Base-by-base conservation (phyloP, 257 asterid genomes). In the Solanum tacnaense region DNA sequence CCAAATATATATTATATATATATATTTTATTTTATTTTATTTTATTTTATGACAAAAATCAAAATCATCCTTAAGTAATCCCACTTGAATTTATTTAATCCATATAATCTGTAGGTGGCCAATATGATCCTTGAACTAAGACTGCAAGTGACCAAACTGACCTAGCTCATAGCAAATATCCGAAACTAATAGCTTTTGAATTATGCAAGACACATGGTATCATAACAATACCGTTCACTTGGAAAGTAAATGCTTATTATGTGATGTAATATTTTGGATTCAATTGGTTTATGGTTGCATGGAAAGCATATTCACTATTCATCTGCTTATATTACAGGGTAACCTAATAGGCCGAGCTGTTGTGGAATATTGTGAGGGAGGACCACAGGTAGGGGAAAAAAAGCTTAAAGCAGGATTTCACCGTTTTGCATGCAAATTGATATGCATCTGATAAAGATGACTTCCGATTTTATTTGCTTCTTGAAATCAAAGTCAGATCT, bases 321-420 rank as follows among this genome's bases (percentile, higher is more conserved):
- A 83, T 83, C 88, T 79, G 84, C 89, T 91, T 86, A 91, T 88
- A 68, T 29, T 87, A 56, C 93, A 97, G 98, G 99, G 99, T 27
- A 97, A 96, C 92, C 88, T 97, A 89, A 97, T 96, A 31, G 99
- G 98, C 79, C 92, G 99, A 90, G 98, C 95, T 67, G 97, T 97
- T 87, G 94, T 96, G 90, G 96, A 96, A 91, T 90, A 91, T 85
- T 97, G 99, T 56, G 98, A 94, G 65, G 98, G 97, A 72, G 98
- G 93, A 90, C 98, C 98, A 88, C 98, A 96, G 12, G 98, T 97
- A 95, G 91, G 91, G 98, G 31, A 36, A 88, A 87, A 16, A 79
- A 46, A 18, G 6, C 78, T 84, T 49, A 10, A 10, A 29, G 75
- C n/a, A 75, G 36, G 79, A 86, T 85, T 87, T 23, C 67, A 23